phyloP scores from a whole-genome alignment of 345 rosid species.

The Moringa oleifera region DNA sequence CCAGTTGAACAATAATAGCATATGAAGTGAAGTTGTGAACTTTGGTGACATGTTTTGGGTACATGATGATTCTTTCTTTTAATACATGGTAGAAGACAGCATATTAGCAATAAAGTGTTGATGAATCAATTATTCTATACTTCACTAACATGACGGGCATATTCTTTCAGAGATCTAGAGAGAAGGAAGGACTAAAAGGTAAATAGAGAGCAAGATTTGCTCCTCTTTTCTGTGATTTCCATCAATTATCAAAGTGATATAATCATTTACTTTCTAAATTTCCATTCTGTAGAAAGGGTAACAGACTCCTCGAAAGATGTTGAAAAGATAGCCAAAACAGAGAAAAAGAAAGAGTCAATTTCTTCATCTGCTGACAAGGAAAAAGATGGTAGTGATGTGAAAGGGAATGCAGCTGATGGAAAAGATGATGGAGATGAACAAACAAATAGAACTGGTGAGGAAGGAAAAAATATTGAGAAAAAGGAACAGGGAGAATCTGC shows the following conservation, averaged over 20 bases:
- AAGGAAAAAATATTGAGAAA: conserved; percentile 33
- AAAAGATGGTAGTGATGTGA: conserved; percentile 26
- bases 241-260: conserved; percentile 1
- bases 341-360: conserved; percentile 27
- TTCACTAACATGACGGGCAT: conserved; percentile 4
- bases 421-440: conserved; percentile 28
- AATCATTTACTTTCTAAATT: background rate
- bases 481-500: conserved; percentile 34
- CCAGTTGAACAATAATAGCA: too few species aligned
- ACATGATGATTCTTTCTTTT: background rate
- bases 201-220: background rate
- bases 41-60: too few species aligned
- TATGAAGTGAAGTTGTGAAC: too few species aligned
- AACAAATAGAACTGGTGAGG: conserved; percentile 24
- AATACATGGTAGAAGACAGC: too few species aligned
- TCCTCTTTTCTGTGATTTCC: conserved; percentile 3
- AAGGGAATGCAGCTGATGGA: conserved; percentile 31
- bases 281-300: conserved; percentile 26
- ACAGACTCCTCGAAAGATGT: conserved; percentile 31
- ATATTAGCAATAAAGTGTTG: too few species aligned
- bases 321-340: conserved; percentile 30
- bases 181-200: conserved; percentile 60
- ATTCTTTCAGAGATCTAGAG: conserved; percentile 43
- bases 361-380: conserved; percentile 29
- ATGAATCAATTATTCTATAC: too few species aligned